Conservation (phyloP, 768 basidiomycete species). For the Termitomyces sp. region DNA sequence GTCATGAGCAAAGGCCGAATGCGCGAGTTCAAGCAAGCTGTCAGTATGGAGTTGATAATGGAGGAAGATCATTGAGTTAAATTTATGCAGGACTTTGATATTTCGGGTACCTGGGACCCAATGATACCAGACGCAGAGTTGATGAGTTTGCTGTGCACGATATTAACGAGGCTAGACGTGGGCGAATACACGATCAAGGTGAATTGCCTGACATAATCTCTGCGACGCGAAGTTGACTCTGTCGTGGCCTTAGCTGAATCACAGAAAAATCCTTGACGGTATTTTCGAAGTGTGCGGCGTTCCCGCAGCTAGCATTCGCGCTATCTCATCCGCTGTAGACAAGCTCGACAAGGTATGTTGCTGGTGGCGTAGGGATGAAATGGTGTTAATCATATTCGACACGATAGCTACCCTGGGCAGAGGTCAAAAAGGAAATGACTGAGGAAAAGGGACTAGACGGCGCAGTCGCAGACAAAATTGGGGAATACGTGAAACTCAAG, state of each 20-base stretch:
- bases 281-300: constrained; percentile 98
- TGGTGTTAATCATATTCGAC: not conserved
- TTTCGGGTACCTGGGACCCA: constrained; percentile 86
- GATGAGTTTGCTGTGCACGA: constrained; percentile 76
- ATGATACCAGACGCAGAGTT: constrained; percentile 98
- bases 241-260: constrained; percentile 67
- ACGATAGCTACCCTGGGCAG: constrained; percentile 76
- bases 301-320: constrained; percentile 81
- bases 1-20: constrained; percentile 98
- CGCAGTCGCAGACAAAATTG: constrained; percentile 87
- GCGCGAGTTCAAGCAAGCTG: constrained; percentile 98
- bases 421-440: constrained; percentile 96
- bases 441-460: constrained; percentile 88
- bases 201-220: not conserved
- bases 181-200: constrained; percentile 96
- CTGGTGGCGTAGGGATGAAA: not conserved
- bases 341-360: constrained; percentile 89
- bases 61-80: not conserved
- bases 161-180: constrained; percentile 80
- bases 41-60: constrained; percentile 31
- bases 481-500: constrained; percentile 95
- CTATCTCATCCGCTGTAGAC: constrained; percentile 95
- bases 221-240: not conserved
- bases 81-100: constrained; percentile 82
- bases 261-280: constrained; percentile 95